A percentile compares a stretch with the other conserved stretches of the same genome.
Evolutionary conservation across 2,329 filamentous ascomycete species (phyloP).

Genomic region (Exophiala dermatitidis): DNA sequence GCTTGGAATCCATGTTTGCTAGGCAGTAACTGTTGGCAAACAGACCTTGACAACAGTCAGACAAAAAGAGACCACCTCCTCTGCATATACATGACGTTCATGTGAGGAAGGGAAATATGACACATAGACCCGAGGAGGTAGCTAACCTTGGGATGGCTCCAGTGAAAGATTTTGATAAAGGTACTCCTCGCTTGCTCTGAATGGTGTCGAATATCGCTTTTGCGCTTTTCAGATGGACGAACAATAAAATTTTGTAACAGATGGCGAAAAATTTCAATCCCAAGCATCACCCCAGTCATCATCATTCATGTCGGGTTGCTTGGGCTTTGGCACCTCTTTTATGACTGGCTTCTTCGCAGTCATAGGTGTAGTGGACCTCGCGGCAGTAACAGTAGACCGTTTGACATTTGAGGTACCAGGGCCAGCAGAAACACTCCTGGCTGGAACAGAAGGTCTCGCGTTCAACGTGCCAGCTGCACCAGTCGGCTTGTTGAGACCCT

Average conservation of each 20-base stretch:
- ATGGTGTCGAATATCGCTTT: neutral
- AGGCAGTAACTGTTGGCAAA: neutral
- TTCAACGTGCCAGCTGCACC: slow-evolving; percentile 30
- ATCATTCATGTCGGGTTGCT: slow-evolving; percentile 28
- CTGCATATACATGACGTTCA: no score
- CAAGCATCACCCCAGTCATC: slow-evolving; percentile 46
- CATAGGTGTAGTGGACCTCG: slow-evolving; percentile 42
- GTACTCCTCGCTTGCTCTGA: neutral
- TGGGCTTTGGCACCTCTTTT: slow-evolving; percentile 28
- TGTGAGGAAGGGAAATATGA: no score
- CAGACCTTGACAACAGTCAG: neutral
- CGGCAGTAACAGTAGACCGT: slow-evolving; percentile 30
- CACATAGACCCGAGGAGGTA: neutral
- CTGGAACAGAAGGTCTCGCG: slow-evolving; percentile 31
- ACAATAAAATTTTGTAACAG: neutral
- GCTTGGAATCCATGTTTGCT: no score
- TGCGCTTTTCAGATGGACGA: neutral
- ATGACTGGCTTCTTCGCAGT: slow-evolving; percentile 60
- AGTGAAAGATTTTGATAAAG: neutral
- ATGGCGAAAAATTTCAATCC: slow-evolving; percentile 32
- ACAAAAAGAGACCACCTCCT: neutral
- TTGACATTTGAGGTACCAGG: slow-evolving; percentile 27
- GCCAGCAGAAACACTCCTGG: slow-evolving; percentile 35
- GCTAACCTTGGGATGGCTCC: neutral
- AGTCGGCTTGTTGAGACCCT: slow-evolving; percentile 63